Base-by-base conservation (phyloP, 2,329 filamentous ascomycete genomes). In the Ceratocystis ficicola region DNA sequence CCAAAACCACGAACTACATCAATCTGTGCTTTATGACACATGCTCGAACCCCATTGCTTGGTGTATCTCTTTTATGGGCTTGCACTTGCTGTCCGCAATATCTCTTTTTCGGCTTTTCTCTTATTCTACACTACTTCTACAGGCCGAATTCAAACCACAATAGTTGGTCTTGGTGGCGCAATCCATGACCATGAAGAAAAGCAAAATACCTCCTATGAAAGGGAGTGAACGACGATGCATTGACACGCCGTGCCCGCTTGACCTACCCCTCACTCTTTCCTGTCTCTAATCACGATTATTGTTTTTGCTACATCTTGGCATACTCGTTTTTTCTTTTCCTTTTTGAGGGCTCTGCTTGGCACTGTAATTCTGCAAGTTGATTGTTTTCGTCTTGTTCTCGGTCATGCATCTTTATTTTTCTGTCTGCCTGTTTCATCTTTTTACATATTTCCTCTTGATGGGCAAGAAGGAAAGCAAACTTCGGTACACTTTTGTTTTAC, bases 401-500 rank as follows among this genome's bases (percentile, higher is more conserved):
- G 17, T 48, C 20, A 28, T 52, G 12, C 36, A 28, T 52, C 36
- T 15, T 6, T 63, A 8, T 30, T 32, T 63, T n/a, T 20, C 59
- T 62, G 32, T 32, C n/a, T 41, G 2, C n/a, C 10, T 62, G 17
- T 52, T 50, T 64, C 44, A 7, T 44, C 8, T 64, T 36, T 50
- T 48, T 30, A 59, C 25, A 59, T 28, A 64, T 30, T 28, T 62
- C 48, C 59, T 44, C 62, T 59, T 68, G 20, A 59, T 66, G 17
- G 50, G 28, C 55, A 59, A 52, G 48, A 32, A 25, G 20, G 52
- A 36, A n/a, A 41, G 36, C 36, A 41, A 30, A 52, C 44, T 52
- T 67, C 55, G 28, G 63, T 66, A 60, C 32, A 17, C 60, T 62
- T 32, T 64, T 50, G 46, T 55, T 52, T 41, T 52, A 64, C 46